Percentiles rank a stretch among this genome's conserved stretches.
phyloP scores from a whole-genome alignment of 148 eudicot species.

The Silene conica region DNA sequence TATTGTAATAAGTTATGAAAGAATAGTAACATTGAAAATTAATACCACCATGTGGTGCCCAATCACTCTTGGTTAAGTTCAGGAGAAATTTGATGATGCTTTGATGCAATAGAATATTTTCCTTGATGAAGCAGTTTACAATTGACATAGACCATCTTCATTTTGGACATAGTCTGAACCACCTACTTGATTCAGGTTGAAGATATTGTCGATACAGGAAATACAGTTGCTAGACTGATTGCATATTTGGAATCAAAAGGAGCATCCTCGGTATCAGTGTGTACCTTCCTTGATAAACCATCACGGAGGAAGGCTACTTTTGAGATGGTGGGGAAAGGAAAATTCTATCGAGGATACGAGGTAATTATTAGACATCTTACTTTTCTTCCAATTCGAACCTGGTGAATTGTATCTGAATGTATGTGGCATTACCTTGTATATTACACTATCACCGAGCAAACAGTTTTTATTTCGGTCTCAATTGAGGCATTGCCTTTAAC shows the following conservation, averaged over 20 bases:
- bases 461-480: not conserved
- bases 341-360: slow-evolving; percentile 78
- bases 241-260: slow-evolving; percentile 66
- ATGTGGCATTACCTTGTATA: too few relatives aligned
- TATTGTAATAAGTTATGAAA: too few relatives aligned
- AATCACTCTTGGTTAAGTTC: not conserved
- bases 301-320: slow-evolving; percentile 52
- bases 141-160: not conserved
- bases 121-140: not conserved
- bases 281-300: slow-evolving; percentile 83
- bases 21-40: too few relatives aligned
- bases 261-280: slow-evolving; percentile 71
- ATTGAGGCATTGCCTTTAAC: not conserved
- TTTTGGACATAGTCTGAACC: not conserved
- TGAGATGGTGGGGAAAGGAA: slow-evolving; percentile 67
- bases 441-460: too few relatives aligned
- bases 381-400: not conserved
- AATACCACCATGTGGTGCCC: too few relatives aligned
- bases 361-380: slow-evolving; percentile 28
- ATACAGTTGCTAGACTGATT: slow-evolving; percentile 54
- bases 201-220: slow-evolving; percentile 90
- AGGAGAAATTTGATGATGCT: not conserved
- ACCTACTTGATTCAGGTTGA: slow-evolving; percentile 52
- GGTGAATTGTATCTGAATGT: too few relatives aligned
- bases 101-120: not conserved